These are phyloP conservation scores for Phialocephala subalpina DNA, from an alignment of 2,329 filamentous ascomycete species.

Conservation along the genomic window DNA sequence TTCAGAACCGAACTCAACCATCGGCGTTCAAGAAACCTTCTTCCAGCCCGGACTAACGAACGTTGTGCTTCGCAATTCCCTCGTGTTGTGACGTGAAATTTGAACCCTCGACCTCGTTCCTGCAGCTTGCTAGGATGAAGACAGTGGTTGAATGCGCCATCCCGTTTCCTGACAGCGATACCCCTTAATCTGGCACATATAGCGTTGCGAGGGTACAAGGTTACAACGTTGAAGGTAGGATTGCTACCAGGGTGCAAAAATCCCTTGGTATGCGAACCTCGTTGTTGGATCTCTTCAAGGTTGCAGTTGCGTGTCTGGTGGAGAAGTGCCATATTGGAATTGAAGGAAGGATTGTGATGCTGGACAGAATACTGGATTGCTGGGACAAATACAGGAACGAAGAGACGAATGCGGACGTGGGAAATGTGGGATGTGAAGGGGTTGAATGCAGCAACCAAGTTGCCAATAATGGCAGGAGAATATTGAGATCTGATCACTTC, in stretches of 20 bases:
- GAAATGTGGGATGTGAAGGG: too few relatives aligned
- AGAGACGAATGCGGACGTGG: too few relatives aligned
- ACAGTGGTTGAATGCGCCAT: neutral
- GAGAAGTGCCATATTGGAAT: neutral
- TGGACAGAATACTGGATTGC: neutral
- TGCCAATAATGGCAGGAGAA: too few relatives aligned
- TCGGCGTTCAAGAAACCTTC: too few relatives aligned
- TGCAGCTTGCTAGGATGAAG: neutral
- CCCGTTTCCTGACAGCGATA: neutral
- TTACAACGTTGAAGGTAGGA: neutral
- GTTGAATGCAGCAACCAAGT: too few relatives aligned
- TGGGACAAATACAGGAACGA: too few relatives aligned
- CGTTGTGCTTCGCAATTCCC: neutral
- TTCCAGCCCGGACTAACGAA: neutral
- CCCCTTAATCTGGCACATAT: neutral
- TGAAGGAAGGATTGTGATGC: conserved; percentile 5
- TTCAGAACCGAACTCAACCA: too few relatives aligned
- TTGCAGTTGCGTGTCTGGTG: neutral
- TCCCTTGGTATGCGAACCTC: neutral
- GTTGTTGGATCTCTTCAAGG: neutral
- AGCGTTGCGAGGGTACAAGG: neutral
- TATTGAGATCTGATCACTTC: too few relatives aligned
- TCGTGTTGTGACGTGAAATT: neutral
- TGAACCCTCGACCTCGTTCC: neutral
- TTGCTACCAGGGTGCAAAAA: neutral